A percentile compares a stretch with the other conserved stretches of the same genome.
Evolutionary conservation across 1,284 basidiomycete species (phyloP).

Genomic region (Cerioporus squamosus): DNA sequence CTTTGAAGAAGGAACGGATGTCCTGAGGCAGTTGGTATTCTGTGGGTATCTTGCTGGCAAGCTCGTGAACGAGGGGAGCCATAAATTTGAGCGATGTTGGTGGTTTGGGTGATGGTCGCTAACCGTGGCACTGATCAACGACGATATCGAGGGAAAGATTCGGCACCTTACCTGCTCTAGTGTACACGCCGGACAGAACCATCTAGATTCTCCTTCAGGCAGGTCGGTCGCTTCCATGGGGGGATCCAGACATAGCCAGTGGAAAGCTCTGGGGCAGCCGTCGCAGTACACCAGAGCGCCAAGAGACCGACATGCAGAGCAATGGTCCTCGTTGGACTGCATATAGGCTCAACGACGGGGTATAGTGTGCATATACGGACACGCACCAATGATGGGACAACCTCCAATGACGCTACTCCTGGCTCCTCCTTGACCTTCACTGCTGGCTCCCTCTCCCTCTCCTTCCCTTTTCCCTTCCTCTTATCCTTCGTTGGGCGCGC

Average conservation of each 20-base stretch:
- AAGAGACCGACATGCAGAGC: constrained; percentile 85
- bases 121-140: constrained; percentile 18
- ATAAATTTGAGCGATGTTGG: constrained; percentile 58
- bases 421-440: constrained; percentile 77
- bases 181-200: constrained; percentile 89
- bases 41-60: constrained; percentile 68
- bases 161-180: constrained; percentile 61
- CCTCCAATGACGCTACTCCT: constrained; percentile 35
- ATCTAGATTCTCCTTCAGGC: constrained; percentile 81
- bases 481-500: constrained; percentile 43
- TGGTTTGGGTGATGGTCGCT: constrained; percentile 71
- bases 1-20: constrained; percentile 85
- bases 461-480: constrained; percentile 75
- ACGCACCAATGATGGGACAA: constrained; percentile 30
- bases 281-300: constrained; percentile 94
- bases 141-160: constrained; percentile 6
- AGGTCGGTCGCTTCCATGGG: constrained; percentile 89
- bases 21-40: constrained; percentile 93
- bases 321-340: constrained; percentile 92
- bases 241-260: constrained; percentile 95
- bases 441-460: constrained; percentile 58
- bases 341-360: constrained; percentile 15
- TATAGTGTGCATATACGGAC: background rate
- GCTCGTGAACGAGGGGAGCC: constrained; percentile 69
- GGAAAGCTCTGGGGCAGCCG: constrained; percentile 95